Conservation (phyloP, 73 alveolate species). For the Blepharisma japonicum region DNA sequence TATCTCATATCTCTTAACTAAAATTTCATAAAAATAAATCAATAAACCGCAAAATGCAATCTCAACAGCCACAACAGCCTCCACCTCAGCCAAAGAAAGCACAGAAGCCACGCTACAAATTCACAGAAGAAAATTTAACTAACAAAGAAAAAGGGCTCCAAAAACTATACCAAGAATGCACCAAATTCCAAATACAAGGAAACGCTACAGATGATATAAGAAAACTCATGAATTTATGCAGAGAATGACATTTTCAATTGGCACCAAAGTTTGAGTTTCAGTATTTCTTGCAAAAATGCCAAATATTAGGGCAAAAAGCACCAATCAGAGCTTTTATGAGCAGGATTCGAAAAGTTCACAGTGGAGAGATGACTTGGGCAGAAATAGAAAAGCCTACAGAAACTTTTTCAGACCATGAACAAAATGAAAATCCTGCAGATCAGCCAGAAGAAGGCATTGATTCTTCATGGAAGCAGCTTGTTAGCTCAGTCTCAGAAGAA, state of each 20-base stretch:
- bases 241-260: background rate
- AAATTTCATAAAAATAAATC: no score
- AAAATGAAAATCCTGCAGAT: background rate
- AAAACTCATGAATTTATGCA: background rate
- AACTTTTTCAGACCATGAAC: background rate
- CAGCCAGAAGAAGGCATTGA: no score
- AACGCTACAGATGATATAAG: background rate
- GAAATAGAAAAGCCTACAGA: background rate
- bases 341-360: background rate
- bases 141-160: slow-evolving; percentile 5
- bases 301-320: slow-evolving; percentile 14
- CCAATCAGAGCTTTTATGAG: slow-evolving; percentile 17
- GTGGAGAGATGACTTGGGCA: slow-evolving; percentile 3
- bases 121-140: no score
- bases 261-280: slow-evolving; percentile 24
- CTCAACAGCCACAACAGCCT: no score
- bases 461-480: no score
- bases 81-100: no score
- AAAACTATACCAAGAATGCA: slow-evolving; percentile 11
- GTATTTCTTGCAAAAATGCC: slow-evolving; percentile 14
- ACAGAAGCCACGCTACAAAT: no score
- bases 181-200: background rate
- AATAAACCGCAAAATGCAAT: no score
- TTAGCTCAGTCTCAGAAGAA: no score
- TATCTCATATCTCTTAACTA: no score